Base-by-base conservation (phyloP, 2,329 filamentous ascomycete species). In the Ceratocystiopsis minuta region DNA sequence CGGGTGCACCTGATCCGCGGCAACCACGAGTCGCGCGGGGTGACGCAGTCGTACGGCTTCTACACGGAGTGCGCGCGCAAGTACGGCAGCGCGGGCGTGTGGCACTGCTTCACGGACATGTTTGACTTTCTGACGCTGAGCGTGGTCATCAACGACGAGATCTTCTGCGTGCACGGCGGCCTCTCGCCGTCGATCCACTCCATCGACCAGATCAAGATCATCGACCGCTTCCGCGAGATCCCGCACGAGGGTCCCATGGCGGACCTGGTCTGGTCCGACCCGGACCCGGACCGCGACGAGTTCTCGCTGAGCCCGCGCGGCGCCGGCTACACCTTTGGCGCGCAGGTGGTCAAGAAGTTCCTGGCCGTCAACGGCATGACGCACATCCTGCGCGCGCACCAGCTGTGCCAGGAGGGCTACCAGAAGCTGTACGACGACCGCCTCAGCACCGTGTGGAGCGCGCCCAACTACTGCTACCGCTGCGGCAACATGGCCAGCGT, bases 71-170 rank as follows among this genome's bases (percentile, higher is more conserved):
- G 90, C 62, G 86, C 82, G 16, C 80, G 90, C 51, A 98, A 98
- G 63, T 98, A 98, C 61, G 90, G 90, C 57, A 96, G 94, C 56
- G 86, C 90, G 49, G 95, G 90, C 54, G 90, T 98, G 17, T 98
- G 90, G 90, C 90, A 98, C 61, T 90, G 96, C 60, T 98, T 98
- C 58, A 98, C 90, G 50, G 90, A 98, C 64, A 96, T 98, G 87
- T 98, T 98, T 62, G 90, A 98, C 63, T 98, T 93, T 60, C 69
- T 98, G 49, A 96, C 88, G 9, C 67, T 98, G 44, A 93, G 84
- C 53, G 92, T 96, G 46, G 88, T 98, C 49, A 98, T 98, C 57
- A 93, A 96, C 59, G 82, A 98, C 60, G 84, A 96, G 60, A 98
- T 98, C 51, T 98, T 98, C 60, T 98, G 90, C 60, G 90, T 98